These are phyloP conservation scores for Fusarium ambrosium DNA, from an alignment of 2,329 filamentous ascomycete genomes.

Conservation along the genomic window DNA sequence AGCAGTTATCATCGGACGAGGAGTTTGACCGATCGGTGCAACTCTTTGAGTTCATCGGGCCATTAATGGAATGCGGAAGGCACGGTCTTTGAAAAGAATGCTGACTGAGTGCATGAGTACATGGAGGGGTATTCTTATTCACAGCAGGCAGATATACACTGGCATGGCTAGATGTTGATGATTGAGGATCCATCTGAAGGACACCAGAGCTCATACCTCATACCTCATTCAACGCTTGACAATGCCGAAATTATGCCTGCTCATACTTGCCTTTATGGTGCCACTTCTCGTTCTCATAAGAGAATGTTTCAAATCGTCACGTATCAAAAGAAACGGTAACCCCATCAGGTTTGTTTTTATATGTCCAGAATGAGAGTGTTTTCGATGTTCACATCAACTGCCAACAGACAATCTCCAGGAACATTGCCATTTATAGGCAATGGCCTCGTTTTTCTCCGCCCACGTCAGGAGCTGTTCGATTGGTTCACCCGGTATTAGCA, in stretches of 20 bases:
- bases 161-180: not conserved
- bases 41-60: not conserved
- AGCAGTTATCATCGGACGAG: not conserved
- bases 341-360: not conserved
- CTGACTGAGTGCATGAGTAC: not conserved
- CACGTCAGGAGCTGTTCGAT: not conserved
- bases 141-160: not conserved
- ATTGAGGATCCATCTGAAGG: not conserved
- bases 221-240: not conserved
- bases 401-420: not conserved
- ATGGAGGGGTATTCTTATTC: not conserved
- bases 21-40: not conserved
- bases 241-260: not conserved
- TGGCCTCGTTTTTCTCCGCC: not conserved
- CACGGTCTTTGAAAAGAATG: not conserved
- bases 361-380: not conserved
- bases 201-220: not conserved
- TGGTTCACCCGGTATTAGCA: not conserved
- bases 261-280: not conserved
- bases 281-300: not conserved
- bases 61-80: not conserved
- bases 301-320: not conserved
- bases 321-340: not conserved
- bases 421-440: not conserved
- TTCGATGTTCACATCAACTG: not conserved